Base-by-base conservation (phyloP, 2,329 filamentous ascomycete genomes). In the Ciborinia camelliae region DNA sequence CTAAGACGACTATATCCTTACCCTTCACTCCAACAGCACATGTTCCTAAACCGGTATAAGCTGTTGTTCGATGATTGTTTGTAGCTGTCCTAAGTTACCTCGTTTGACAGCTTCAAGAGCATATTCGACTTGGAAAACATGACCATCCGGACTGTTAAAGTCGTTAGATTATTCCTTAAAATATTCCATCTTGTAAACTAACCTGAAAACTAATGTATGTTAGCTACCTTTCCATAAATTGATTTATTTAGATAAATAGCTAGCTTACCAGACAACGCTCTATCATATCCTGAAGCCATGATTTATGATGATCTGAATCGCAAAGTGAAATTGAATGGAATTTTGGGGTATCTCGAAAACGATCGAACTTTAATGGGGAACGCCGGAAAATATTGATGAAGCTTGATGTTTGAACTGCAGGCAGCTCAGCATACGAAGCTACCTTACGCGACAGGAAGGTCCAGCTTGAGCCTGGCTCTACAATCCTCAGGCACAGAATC, bases 61-160 rank as follows among this genome's bases (percentile, higher is more conserved):
- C 66, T 70, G 26, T 50, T 32, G 52, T 58, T n/a, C 32, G n/a
- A 14, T 39, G 35, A 12, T 50, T 39, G 26, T n/a, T 47, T 48
- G 35, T 41, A 59, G 39, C 26, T 58, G 18, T 59, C 18, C 51
- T 3, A 58, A 77, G 66, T 81, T 81, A 95, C 94, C 95, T 92
- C 95, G 83, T 85, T 99, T 99, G 72, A 99, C 95, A 72, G 95
- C 95, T 82, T 99, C 95, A 72, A 96, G 90, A 64, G 95, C 95
- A 86, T 99, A 99, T 85, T 99, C 95, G 75, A 99, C 95, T 81
- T 99, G 95, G 82, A 99, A 99, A 75, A 99, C 95, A 83, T 99
- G 95, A 80, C 95, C 95, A 81, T 99, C 95, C 75, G 95, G 95
- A 86, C 94, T 98, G 76, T 57, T 65, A 26, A 18, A 55, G 55